Evolutionary conservation across 164 flowering plant genomes (phyloP).

Genomic region (Vitis amurensis): DNA sequence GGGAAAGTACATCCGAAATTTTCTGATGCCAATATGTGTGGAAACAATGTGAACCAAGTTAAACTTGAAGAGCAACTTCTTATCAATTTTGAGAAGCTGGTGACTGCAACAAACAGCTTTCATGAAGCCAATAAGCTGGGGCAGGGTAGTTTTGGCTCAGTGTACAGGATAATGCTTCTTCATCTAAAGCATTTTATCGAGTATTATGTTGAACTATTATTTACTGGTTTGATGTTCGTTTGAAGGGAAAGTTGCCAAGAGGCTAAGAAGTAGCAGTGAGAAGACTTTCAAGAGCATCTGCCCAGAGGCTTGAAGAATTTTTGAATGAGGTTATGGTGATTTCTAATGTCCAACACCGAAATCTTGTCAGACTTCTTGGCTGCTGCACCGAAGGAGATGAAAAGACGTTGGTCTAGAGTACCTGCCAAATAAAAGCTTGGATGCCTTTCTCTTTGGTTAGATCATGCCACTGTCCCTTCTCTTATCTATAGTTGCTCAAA

Average conservation of each 20-base stretch:
- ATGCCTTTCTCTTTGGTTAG: conserved; percentile 33
- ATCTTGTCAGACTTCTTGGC: not conserved
- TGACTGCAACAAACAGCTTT: not conserved
- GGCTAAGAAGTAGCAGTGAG: not conserved
- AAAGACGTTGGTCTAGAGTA: conserved; percentile 28
- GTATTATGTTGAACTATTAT: not conserved
- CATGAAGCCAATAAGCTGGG: not conserved
- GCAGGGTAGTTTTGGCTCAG: not conserved
- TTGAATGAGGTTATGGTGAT: not conserved
- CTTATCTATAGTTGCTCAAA: too few species aligned
- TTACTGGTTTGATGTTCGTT: not conserved
- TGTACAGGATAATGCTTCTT: too few species aligned
- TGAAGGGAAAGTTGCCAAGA: too few species aligned
- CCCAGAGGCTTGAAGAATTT: not conserved
- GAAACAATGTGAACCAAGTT: too few species aligned
- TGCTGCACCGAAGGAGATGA: conserved; percentile 18
- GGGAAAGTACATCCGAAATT: not conserved
- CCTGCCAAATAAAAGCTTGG: conserved; percentile 34
- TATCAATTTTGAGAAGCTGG: not conserved
- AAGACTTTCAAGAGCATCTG: not conserved
- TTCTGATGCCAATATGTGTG: not conserved
- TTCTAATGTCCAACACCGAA: not conserved
- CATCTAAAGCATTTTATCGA: not conserved
- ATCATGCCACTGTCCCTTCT: not conserved
- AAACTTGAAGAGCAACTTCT: not conserved